Base-by-base conservation (phyloP, 768 basidiomycete genomes). In the Leccinum disarticulatum region DNA sequence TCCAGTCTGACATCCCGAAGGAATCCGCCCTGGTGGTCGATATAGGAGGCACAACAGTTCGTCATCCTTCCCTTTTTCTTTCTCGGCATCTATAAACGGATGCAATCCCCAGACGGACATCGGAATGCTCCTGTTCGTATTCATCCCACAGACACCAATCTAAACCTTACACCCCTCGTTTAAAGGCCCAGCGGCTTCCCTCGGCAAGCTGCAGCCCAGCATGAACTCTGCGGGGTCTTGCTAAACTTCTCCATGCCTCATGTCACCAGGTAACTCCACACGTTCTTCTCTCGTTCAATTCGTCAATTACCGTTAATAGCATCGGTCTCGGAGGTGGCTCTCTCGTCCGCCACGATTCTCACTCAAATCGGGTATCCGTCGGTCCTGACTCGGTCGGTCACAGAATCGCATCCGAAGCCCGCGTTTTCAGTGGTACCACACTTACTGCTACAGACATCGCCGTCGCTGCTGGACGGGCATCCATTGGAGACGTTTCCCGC, bases 341-440 rank as follows among this genome's bases (percentile, higher is more conserved):
- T 8, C 69, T 79, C 41, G 75, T 87, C 25, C 77, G 79, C 47
- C 58, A 70, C 25, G 65, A 68, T 54, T 67, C 74, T 27, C 55
- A 60, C 15, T 67, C 69, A 3, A 72, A 77, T 22, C 77, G 70
- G 52, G 79, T 84, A 27, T 76, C 79, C 0, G 77, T 88, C 35
- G 87, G 87, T 0, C 87, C 87, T 11, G 82, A 86, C 64, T 88
- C 85, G 1, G 85, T 87, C 17, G 87, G 87, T 0, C 82, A 86
- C 67, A 68, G 72, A 61, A 76, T 84, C 53, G 76, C 77, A 4
- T 75, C 72, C 47, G 81, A 86, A 47, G 79, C 80, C 6, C 68
- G 74, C 9, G 75, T 86, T 0, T 88, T 88, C 62, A 83, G 84
- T 7, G 87, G 87, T 2, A 58, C 72, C 4, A 76, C 76, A 3